Evolutionary conservation across 2,329 filamentous ascomycete species (phyloP).

Genomic region (Colletotrichum liaoningense): DNA sequence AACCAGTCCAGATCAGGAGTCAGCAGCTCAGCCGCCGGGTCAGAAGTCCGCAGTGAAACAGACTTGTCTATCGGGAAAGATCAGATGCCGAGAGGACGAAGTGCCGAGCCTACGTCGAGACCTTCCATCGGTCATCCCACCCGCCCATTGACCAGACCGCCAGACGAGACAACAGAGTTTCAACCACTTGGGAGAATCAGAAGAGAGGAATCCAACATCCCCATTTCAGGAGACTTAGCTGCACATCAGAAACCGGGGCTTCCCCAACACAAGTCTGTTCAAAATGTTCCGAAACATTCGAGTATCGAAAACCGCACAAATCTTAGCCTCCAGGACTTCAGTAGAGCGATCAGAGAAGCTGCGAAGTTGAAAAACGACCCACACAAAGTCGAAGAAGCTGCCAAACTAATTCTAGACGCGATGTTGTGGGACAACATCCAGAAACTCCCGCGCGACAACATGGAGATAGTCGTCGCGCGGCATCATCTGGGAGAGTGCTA

Average conservation of each 20-base stretch:
- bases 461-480: neutral
- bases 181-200: neutral
- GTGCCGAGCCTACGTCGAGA: neutral
- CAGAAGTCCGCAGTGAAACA: neutral
- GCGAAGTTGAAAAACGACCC: neutral
- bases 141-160: neutral
- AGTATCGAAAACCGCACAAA: neutral
- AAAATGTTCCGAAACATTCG: neutral
- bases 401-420: neutral
- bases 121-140: neutral
- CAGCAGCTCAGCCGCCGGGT: neutral
- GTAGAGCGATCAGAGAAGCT: neutral
- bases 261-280: neutral
- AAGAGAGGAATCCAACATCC: neutral
- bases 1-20: neutral
- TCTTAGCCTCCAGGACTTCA: neutral
- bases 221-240: neutral
- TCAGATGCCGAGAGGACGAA: neutral
- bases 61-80: neutral
- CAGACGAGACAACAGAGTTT: neutral
- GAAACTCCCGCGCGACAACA: neutral
- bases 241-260: neutral
- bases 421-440: neutral
- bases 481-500: constrained; percentile 2
- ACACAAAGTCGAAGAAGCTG: neutral